Percentiles rank a stretch among this genome's conserved stretches.
These are phyloP conservation scores for Plasmodium blacklocki DNA, from an alignment of 169 alveolate genomes.

Conservation along the genomic window DNA sequence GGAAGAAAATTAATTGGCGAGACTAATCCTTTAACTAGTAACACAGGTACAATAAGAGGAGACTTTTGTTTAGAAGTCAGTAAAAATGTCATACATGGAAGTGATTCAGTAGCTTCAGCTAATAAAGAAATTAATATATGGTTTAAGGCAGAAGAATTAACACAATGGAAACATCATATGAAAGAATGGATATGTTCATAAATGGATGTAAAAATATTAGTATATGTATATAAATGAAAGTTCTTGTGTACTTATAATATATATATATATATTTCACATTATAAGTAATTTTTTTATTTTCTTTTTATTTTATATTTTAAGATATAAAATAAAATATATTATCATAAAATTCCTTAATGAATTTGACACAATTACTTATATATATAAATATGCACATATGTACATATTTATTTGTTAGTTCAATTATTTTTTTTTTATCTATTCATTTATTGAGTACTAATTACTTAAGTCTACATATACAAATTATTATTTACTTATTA, in stretches of 20 bases:
- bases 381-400: not conserved
- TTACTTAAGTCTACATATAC: no score
- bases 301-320: no score
- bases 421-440: not conserved
- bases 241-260: no score
- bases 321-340: no score
- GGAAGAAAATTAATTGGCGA: constrained; percentile 97
- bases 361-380: not conserved
- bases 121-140: constrained; percentile 95
- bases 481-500: not conserved
- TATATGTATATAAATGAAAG: not conserved
- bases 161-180: constrained; percentile 81
- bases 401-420: not conserved
- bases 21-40: constrained; percentile 89
- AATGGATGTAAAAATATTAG: not conserved
- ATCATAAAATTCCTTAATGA: no score
- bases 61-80: constrained; percentile 95
- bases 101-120: constrained; percentile 96
- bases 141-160: constrained; percentile 95
- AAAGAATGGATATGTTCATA: constrained; percentile 52
- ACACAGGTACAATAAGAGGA: constrained; percentile 94
- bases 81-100: constrained; percentile 96
- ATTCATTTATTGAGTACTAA: not conserved
- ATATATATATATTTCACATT: no score
- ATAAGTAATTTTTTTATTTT: no score